phyloP scores from a whole-genome alignment of 306 rosid genomes.

The Datisca glomerata region DNA sequence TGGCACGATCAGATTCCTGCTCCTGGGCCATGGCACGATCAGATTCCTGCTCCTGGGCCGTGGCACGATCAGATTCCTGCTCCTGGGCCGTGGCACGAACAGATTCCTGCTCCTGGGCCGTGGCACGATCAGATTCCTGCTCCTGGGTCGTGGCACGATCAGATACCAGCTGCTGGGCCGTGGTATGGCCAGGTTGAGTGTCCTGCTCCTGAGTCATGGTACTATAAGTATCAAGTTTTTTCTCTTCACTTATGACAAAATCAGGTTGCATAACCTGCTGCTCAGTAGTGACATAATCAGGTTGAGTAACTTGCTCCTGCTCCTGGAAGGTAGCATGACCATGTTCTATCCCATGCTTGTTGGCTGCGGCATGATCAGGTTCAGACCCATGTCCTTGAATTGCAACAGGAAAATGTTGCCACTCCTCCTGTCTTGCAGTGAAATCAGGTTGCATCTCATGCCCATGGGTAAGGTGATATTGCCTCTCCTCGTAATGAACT shows the following conservation, averaged over 20 bases:
- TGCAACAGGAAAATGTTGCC: neutral
- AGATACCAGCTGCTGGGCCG: neutral
- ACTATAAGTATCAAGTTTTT: neutral
- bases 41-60: conserved; percentile 7
- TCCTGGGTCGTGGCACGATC: conserved; percentile 5
- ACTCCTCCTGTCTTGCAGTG: conserved; percentile 3
- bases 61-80: neutral
- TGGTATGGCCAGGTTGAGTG: neutral
- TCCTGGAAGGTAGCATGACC: conserved; percentile 3
- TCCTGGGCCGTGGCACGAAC: conserved; percentile 6
- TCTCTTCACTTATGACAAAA: conserved; percentile 3
- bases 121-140: conserved; percentile 4
- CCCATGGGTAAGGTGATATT: conserved; percentile 1
- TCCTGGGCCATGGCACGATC: conserved; percentile 1
- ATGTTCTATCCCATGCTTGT: neutral
- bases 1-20: conserved; percentile 5
- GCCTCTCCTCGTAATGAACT: conserved; percentile 3
- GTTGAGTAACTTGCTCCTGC: neutral
- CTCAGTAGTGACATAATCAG: conserved; percentile 4
- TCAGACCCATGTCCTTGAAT: neutral
- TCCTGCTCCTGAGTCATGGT: conserved; percentile 8
- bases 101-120: conserved; percentile 8
- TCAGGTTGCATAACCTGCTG: conserved; percentile 11
- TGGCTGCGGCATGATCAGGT: neutral
- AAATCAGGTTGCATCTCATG: conserved; percentile 8